Evolutionary conservation across 768 basidiomycete genomes (phyloP).

Genomic region (Russula griseocarnosa): DNA sequence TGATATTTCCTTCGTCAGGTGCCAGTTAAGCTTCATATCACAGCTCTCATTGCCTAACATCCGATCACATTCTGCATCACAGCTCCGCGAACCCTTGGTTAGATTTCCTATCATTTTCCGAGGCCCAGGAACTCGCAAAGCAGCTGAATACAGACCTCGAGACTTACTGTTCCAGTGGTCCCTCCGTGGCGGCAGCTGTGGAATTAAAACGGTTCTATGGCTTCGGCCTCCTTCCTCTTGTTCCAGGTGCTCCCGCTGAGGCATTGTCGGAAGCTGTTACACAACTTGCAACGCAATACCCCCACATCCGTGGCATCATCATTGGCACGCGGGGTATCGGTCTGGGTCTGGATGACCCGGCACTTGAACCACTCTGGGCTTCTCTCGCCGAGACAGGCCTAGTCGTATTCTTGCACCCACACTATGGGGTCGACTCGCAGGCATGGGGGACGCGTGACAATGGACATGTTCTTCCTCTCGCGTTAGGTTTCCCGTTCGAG

Average conservation of each 20-base stretch:
- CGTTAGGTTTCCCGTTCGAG: slow-evolving; percentile 87
- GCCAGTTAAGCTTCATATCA: not conserved
- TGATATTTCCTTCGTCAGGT: slow-evolving; percentile 77
- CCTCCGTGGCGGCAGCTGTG: slow-evolving; percentile 38
- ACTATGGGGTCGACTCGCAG: slow-evolving; percentile 73
- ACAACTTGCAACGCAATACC: slow-evolving; percentile 54
- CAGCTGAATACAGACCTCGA: slow-evolving; percentile 77
- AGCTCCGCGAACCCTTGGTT: slow-evolving; percentile 92
- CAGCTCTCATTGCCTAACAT: not conserved
- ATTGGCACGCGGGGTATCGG: slow-evolving; percentile 80
- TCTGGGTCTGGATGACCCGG: slow-evolving; percentile 73
- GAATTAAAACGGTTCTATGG: slow-evolving; percentile 67
- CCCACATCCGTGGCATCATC: slow-evolving; percentile 72
- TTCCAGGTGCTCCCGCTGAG: slow-evolving; percentile 53
- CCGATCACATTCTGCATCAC: slow-evolving; percentile 7
- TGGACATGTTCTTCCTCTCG: slow-evolving; percentile 83
- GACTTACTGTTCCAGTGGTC: slow-evolving; percentile 67
- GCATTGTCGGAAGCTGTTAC: slow-evolving; percentile 60
- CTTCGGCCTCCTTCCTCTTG: slow-evolving; percentile 80
- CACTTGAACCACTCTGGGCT: slow-evolving; percentile 78
- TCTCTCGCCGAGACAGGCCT: slow-evolving; percentile 65
- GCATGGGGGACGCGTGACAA: slow-evolving; percentile 76
- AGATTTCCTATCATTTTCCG: slow-evolving; percentile 70
- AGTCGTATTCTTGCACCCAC: slow-evolving; percentile 81
- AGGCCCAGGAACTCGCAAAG: slow-evolving; percentile 62